Evolutionary conservation across 306 rosid genomes (phyloP), one percentile per base, ranked within the genome.

Genomic region (Rubus idaeus): DNA sequence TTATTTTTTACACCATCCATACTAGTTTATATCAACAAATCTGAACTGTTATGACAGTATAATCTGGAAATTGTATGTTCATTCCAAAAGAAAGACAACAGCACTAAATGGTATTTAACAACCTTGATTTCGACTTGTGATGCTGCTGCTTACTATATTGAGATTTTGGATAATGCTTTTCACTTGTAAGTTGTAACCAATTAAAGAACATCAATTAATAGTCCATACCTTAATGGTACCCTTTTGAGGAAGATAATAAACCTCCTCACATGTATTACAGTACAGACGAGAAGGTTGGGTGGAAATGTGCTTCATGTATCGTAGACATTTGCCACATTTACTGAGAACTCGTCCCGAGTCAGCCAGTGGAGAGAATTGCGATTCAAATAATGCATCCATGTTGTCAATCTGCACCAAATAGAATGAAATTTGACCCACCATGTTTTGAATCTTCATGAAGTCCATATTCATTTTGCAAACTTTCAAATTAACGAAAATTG

Each of bases 381-480:
- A 96, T 84, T 94, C 98, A 82, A 94, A 94, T 76, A 94, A 79
- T 63, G 95, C 93, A 90, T 94, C 97, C 98, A 94, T 94, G 75
- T 90, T 90, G 75, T 92, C 98, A 78, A 94, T 92, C 98, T 94
- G 94, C 75, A 78, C 71, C 77, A 86, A 60, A 71, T 61, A 83
- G 71, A 75, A 78, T 76, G 68, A 53, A 62, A 55, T 10, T 42
- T 10, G 52, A 8, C 10, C 42, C 18, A 44, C 20, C 8, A 62
- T 21, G 68, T 35, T 67, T 14, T 4, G 18, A 10, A 55, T 23
- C 8, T 6, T 21, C 21, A 66, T 42, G 67, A 44, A 10, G 30
- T 51, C 56, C 44, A 65, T 47, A 10, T 46, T 62, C 64, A 66
- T 4, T 39, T 42, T 14, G 23, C 51, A 20, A 14, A 66, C 23